Evolutionary conservation across 2,329 filamentous ascomycete species (phyloP), one percentile per base, ranked within the genome.

Genomic region (Fusarium chlamydosporum): DNA sequence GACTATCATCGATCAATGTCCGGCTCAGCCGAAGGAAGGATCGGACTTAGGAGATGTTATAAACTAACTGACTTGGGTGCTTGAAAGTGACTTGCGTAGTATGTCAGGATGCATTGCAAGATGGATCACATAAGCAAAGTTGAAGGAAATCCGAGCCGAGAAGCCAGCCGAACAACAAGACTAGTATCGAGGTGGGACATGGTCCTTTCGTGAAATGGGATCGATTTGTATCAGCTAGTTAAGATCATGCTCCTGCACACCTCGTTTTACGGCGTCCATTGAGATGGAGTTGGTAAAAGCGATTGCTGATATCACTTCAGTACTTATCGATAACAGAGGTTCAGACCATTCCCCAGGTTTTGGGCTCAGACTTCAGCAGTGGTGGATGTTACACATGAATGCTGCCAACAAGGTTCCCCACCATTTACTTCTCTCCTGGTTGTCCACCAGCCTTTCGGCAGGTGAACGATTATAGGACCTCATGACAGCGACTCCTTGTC

Each of bases 81-180:
- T 26, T 50, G 20, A 23, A 23, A 23, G 23, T 6, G 23, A 23
- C 23, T 23, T 23, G 6, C 23, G 29, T 11, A 11, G 29, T 29
- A 29, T 29, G 29, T 29, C 4, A 9, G 29, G 10, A 11, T 8
- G 7, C 29, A 29, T 50, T 37, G 31, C 16, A 38, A 40, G 56
- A 61, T 57, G 51, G 33, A 69, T 72, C 69, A 60, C 57, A 73
- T 71, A 70, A 73, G 67, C 71, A 65, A 43, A 42, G 20, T 60
- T 52, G 45, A 61, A 55, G 56, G 57, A 41, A 57, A 56, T 52
- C 51, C 53, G 58, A 70, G 56, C 64, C 61, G 57, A 67, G 43
- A 33, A 61, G 45, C 38, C 58, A 63, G 47, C 56, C 56, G 54
- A 70, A 33, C 46, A 51, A 56, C 23, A 23, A 23, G 23, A 23